A percentile compares a stretch with the other conserved stretches of the same genome.
phyloP scores from a whole-genome alignment of 116 monocot genomes.

The Cymodocea nodosa region DNA sequence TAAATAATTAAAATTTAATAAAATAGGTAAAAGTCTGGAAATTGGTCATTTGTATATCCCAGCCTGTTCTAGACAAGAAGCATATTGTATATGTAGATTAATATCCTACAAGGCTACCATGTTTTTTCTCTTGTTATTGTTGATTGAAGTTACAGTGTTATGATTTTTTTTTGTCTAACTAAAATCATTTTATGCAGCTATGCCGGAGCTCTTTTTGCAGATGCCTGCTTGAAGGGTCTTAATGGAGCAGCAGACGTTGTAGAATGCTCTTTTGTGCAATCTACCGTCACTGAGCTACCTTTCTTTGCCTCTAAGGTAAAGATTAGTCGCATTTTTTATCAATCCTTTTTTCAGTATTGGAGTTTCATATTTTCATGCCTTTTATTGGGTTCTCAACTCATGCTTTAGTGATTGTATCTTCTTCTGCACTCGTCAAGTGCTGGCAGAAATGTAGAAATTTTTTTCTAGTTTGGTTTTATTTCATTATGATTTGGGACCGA shows the following conservation, averaged over 20 bases:
- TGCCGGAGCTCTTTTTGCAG: conserved; percentile 94
- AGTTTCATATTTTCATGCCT: neutral
- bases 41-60: too few species aligned
- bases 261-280: conserved; percentile 90
- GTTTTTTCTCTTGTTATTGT: neutral
- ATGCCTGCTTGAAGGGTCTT: conserved; percentile 95
- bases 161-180: neutral
- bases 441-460: neutral
- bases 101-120: too few species aligned
- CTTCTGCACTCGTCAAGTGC: neutral
- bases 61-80: too few species aligned
- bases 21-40: too few species aligned
- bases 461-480: neutral
- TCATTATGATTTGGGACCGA: too few species aligned
- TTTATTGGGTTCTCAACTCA: neutral
- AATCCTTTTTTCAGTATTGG: conserved; percentile 2
- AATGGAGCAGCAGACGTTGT: conserved; percentile 87
- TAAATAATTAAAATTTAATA: too few species aligned
- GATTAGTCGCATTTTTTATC: neutral
- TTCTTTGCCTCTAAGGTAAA: conserved; percentile 97
- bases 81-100: too few species aligned
- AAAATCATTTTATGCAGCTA: conserved; percentile 41
- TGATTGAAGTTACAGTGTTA: neutral
- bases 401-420: neutral
- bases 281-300: conserved; percentile 75